Percentiles rank a stretch among this genome's conserved stretches.
These are phyloP conservation scores for Ascochyta fabae DNA, from an alignment of 2,329 filamentous ascomycete species.

Conservation along the genomic window DNA sequence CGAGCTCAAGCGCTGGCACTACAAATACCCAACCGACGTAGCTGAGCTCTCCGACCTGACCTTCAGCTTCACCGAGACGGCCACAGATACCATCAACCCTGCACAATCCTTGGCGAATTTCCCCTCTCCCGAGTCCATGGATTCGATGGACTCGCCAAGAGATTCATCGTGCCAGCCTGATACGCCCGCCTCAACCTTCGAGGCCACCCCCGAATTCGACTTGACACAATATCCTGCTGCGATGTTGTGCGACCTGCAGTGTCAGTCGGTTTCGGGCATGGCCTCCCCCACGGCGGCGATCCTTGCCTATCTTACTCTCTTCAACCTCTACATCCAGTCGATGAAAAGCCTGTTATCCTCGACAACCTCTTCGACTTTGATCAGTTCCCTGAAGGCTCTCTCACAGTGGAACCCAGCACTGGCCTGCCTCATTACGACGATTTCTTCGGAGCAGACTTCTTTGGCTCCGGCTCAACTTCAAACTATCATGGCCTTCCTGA, in stretches of 20 bases:
- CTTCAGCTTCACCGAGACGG: constrained; percentile 29
- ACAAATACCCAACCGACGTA: constrained; percentile 41
- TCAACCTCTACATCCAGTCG: constrained; percentile 47
- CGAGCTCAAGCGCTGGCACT: constrained; percentile 51
- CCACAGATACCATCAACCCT: constrained; percentile 43
- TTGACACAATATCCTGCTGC: constrained; percentile 99
- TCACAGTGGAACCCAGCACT: constrained; percentile 33
- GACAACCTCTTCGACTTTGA: constrained; percentile 50
- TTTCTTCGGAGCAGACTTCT: constrained; percentile 46
- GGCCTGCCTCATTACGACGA: constrained; percentile 44
- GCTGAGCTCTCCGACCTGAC: constrained; percentile 27
- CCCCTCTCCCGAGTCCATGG: constrained; percentile 47
- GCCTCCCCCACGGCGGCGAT: constrained; percentile 39
- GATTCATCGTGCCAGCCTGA: constrained; percentile 48
- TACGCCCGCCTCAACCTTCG: constrained; percentile 48
- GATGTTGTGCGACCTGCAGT: constrained; percentile 99
- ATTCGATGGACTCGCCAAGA: constrained; percentile 49
- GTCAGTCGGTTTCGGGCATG: constrained; percentile 74
- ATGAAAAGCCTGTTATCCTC: constrained; percentile 46
- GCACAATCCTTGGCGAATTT: constrained; percentile 44
- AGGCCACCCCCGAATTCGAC: constrained; percentile 70
- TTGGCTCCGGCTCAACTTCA: constrained; percentile 35
- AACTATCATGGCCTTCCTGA: constrained; percentile 47
- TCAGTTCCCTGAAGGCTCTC: constrained; percentile 46
- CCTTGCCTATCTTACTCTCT: constrained; percentile 46